Conservation (phyloP, 2,329 filamentous ascomycete genomes). For the Leptographium procerum region DNA sequence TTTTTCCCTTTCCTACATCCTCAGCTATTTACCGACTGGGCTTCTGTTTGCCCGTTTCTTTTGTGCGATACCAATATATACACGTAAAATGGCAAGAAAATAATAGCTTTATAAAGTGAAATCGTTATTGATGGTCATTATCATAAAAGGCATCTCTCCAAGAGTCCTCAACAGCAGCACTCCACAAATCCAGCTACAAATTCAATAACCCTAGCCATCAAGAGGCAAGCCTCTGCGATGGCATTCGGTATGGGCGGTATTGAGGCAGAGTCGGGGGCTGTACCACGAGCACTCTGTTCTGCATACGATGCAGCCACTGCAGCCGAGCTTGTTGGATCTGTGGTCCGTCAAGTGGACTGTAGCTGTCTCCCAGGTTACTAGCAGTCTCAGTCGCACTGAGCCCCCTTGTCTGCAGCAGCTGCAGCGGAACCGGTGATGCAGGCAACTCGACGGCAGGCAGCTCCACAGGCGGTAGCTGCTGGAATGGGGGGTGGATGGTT, state of each 20-base stretch:
- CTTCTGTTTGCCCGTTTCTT: neutral
- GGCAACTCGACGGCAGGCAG: conserved; percentile 9
- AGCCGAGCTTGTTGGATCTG: conserved; percentile 4
- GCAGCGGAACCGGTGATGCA: conserved; percentile 6
- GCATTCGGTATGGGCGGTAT: neutral
- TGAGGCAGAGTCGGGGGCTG: neutral
- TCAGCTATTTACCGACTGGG: neutral
- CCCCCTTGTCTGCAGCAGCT: neutral
- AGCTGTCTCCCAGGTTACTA: neutral
- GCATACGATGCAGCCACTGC: neutral
- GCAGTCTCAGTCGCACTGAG: too few species aligned
- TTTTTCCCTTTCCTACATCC: neutral
- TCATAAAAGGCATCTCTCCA: too few species aligned
- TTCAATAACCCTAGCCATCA: neutral
- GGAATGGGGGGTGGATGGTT: neutral
- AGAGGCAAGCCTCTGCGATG: neutral
- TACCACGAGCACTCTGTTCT: neutral
- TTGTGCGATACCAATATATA: neutral
- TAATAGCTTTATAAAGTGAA: neutral
- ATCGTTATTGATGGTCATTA: neutral
- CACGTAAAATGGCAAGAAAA: neutral
- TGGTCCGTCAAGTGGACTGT: neutral
- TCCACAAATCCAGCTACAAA: neutral
- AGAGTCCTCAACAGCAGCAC: too few species aligned
- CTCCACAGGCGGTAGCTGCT: neutral